Evolutionary conservation across 257 asterid species (phyloP), one percentile per base, ranked within the genome.

Genomic region (Vinca minor): DNA sequence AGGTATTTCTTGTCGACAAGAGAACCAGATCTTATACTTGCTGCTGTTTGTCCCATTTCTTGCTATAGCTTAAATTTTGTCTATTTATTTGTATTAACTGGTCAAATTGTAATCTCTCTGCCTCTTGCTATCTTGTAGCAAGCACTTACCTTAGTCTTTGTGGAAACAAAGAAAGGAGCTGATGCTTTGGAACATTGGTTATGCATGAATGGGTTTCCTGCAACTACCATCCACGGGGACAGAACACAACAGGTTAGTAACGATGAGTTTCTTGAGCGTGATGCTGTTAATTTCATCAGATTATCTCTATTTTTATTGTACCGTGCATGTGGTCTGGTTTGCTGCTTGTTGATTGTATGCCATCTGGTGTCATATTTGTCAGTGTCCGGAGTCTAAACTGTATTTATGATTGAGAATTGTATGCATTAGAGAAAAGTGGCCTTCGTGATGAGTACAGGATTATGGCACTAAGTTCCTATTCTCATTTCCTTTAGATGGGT

Each of bases 141-240:
- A 68, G 64, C 88, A 61, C 84, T 86, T 44, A 84, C 93, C 50
- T 73, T 89, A 67, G 95, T 89, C 64, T 89, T 89, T 71, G 96
- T 89, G 76, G 96, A 89, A 78, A 89, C 96, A 32, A 89, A 89
- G 85, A 86, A 83, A 66, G 94, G 95, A 70, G 95, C 96, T 53
- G 96, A 89, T 68, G 77, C 96, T 14, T 82, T 89, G 83, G 95
- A 86, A 65, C 71, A 86, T 66, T 89, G 90, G 93, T 70, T 89
- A 53, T 79, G 66, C 55, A 41, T 35, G 46, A 86, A 81, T 70
- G 85, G 90, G 31, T 89, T 89, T 74, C 93, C 91, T 67, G 96
- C 96, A 59, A 89, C 96, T 65, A 77, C 95, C 39, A 89, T 89
- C 75, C 96, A 89, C 32, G 96, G 96, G 64, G 96, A 89, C 75